Evolutionary conservation across 805 yeast genomes (phyloP).

Genomic region (Kodamaea jinghongensis): DNA sequence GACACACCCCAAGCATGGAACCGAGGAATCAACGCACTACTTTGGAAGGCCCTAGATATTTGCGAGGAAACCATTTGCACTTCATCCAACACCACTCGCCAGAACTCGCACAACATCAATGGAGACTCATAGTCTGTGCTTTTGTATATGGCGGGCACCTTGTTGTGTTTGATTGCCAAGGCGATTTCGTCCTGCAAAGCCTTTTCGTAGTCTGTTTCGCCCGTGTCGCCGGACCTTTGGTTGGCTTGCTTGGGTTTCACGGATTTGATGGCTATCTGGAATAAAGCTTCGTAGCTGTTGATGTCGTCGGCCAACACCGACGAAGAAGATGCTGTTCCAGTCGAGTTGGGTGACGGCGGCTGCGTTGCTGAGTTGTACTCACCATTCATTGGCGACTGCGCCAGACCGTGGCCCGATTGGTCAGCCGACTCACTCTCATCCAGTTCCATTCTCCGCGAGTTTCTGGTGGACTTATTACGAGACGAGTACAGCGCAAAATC

Average conservation of each 20-base stretch:
- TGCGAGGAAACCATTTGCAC: slow-evolving; percentile 87
- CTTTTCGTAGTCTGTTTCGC: slow-evolving; percentile 31
- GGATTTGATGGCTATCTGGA: slow-evolving; percentile 24
- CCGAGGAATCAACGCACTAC: slow-evolving; percentile 76
- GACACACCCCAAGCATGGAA: slow-evolving; percentile 96
- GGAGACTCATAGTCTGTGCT: slow-evolving; percentile 70
- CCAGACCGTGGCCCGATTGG: slow-evolving; percentile 6
- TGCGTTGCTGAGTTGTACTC: too few species aligned
- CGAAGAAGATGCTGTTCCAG: too few species aligned
- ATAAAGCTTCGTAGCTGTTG: slow-evolving; percentile 22
- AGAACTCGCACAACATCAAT: slow-evolving; percentile 74
- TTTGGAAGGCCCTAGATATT: slow-evolving; percentile 71
- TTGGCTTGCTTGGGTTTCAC: slow-evolving; percentile 30
- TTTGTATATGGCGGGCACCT: slow-evolving; percentile 19
- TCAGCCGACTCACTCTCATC: slow-evolving; percentile 1
- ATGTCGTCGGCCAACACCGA: slow-evolving; percentile 1
- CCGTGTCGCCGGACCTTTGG: slow-evolving; percentile 18
- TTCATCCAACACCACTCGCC: slow-evolving; percentile 90
- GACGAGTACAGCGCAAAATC: slow-evolving; percentile 77
- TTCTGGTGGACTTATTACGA: slow-evolving; percentile 46
- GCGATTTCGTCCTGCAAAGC: slow-evolving; percentile 32
- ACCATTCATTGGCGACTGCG: too few species aligned
- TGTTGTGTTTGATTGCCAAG: slow-evolving; percentile 29
- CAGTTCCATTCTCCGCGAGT: slow-evolving; percentile 26
- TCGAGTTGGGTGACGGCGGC: too few species aligned